Percentiles rank a stretch among this genome's conserved stretches.
These are phyloP conservation scores for Podospora sp. DNA, from an alignment of 495 filamentous ascomycete genomes.

Conservation along the genomic window DNA sequence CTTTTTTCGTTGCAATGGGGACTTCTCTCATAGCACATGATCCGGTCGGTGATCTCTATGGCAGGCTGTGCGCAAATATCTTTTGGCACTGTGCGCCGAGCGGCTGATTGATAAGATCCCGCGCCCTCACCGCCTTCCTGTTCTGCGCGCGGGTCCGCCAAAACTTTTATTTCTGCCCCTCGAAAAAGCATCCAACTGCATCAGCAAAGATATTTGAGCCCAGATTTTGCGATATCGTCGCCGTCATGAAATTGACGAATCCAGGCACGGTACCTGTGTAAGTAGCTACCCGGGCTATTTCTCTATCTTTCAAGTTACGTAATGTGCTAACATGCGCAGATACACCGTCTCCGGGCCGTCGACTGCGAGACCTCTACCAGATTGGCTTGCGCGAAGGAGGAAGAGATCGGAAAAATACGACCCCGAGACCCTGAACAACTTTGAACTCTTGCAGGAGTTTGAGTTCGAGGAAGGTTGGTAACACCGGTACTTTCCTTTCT, in stretches of 20 bases:
- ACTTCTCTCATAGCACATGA: too few species aligned
- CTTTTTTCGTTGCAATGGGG: too few species aligned
- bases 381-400: slow-evolving; percentile 88
- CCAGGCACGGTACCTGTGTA: slow-evolving; percentile 86
- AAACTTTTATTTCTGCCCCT: slow-evolving; percentile 34
- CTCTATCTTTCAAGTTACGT: background rate
- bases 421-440: slow-evolving; percentile 85
- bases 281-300: background rate
- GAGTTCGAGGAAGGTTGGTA: slow-evolving; percentile 79
- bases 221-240: slow-evolving; percentile 14
- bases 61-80: too few species aligned
- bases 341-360: slow-evolving; percentile 92
- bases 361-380: slow-evolving; percentile 86
- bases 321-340: slow-evolving; percentile 18
- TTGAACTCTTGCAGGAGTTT: slow-evolving; percentile 96
- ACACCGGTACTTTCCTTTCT: background rate
- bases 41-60: too few species aligned
- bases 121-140: slow-evolving; percentile 25
- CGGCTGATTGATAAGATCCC: background rate
- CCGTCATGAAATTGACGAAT: slow-evolving; percentile 81
- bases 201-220: slow-evolving; percentile 7
- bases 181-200: slow-evolving; percentile 15
- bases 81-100: background rate
- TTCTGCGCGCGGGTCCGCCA: slow-evolving; percentile 16
- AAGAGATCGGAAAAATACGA: slow-evolving; percentile 95